These are phyloP conservation scores for Neltuma alba DNA, from an alignment of 306 rosid genomes.

Conservation along the genomic window DNA sequence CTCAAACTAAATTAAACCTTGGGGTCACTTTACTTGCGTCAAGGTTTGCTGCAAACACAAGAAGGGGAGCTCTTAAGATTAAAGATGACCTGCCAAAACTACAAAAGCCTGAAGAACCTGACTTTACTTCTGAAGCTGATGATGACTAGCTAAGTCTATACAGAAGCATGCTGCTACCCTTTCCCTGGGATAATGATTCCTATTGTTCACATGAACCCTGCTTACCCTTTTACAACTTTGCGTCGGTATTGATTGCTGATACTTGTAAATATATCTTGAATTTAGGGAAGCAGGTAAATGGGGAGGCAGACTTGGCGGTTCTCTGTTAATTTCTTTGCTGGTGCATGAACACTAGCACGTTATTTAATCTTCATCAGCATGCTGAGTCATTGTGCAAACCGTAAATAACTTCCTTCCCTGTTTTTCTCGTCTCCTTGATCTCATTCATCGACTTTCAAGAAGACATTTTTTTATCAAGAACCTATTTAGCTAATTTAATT, in stretches of 20 bases:
- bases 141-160: constrained; percentile 47
- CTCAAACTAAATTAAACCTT: constrained; percentile 70
- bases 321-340: neutral
- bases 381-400: neutral
- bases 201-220: constrained; percentile 23
- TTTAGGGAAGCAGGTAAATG: neutral
- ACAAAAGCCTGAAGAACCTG: constrained; percentile 91
- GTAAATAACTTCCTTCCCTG: neutral
- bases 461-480: neutral
- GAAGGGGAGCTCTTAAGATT: constrained; percentile 77
- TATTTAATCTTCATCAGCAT: neutral
- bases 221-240: constrained; percentile 3
- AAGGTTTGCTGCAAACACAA: constrained; percentile 92
- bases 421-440: neutral
- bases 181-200: constrained; percentile 24
- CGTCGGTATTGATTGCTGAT: neutral
- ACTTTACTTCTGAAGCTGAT: constrained; percentile 74
- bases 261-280: neutral
- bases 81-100: constrained; percentile 88
- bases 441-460: neutral
- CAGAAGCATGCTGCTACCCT: neutral
- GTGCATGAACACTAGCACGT: neutral
- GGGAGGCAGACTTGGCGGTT: neutral
- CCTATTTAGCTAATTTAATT: no score
- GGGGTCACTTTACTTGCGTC: constrained; percentile 85